These are phyloP conservation scores for Solanum peruvianum DNA, from an alignment of 257 asterid species.

Conservation along the genomic window DNA sequence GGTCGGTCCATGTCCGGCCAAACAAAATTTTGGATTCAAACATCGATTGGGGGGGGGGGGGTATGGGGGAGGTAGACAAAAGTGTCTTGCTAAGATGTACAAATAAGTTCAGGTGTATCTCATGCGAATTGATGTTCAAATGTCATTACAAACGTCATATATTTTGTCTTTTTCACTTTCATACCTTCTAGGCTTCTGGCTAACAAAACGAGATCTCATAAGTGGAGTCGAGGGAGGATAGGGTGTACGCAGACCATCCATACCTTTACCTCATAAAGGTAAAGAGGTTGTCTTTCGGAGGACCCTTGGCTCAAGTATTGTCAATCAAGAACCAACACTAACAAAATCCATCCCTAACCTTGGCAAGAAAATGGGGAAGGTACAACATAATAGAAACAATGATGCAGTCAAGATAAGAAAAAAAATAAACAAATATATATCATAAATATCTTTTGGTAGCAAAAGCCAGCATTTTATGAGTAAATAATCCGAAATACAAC, in stretches of 20 bases:
- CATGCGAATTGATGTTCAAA: neutral
- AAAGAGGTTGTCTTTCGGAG: neutral
- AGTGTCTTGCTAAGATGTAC: neutral
- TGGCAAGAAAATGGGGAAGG: neutral
- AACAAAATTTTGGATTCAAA: neutral
- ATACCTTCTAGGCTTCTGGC: no score
- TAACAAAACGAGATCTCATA: neutral
- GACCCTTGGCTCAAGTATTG: neutral
- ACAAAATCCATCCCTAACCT: neutral
- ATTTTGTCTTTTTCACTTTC: no score
- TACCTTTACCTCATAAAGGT: neutral
- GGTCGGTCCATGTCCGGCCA: neutral
- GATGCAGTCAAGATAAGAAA: neutral
- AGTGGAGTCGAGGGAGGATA: neutral
- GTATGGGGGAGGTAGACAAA: neutral
- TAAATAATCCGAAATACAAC: neutral
- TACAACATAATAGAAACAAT: neutral
- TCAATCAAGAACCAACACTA: neutral
- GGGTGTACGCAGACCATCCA: neutral
- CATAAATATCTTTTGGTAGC: neutral
- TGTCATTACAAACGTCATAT: neutral
- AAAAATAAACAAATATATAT: neutral
- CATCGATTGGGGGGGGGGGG: no score
- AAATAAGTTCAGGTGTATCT: neutral
- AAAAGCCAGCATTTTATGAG: neutral